Evolutionary conservation across 2,329 filamentous ascomycete species (phyloP), one percentile per base, ranked within the genome.

Genomic region (Hortaea sp.): DNA sequence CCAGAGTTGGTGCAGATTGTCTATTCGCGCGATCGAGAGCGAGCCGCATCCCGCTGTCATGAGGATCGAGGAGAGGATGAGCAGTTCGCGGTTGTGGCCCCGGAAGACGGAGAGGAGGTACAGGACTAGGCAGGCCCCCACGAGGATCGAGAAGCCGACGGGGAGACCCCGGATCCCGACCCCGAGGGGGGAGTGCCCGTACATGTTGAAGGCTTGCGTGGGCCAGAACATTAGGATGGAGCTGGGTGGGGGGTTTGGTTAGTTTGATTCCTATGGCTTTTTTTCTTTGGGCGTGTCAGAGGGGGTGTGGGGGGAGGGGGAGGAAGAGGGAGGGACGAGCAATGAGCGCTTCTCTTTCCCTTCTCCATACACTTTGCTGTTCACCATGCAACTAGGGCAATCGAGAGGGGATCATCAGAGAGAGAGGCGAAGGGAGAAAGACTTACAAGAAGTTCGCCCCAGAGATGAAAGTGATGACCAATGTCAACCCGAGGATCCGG

Each of bases 161-260:
- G 81, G 80, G 5, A 85, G 59, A 42, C 78, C 78, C 45, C 81
- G 74, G 46, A 85, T 63, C 7, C 82, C 82, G 42, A 84, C 74
- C 12, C 70, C 72, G n/a, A 81, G 63, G 0, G 80, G 79, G 49
- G 83, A 77, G 51, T 84, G 77, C 5, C 61, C 62, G 43, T 57
- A 62, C 20, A 59, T 56, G 42, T 60, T 59, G 51, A 54, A 61
- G 6, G 57, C 53, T 43, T 82, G 75, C 0, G 76, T 78, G 5
- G 77, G 77, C 78, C 78, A 83, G 57, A 82, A 78, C 61, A 75
- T 69, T 12, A 76, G 58, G 7, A 67, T 56, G 10, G 47, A 57
- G 53, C 32, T 35, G 32, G 32, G 20, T 4, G 20, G 7, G 32
- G 32, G 32, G 7, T 34, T 34, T 7, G n/a, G 31, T 34, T n/a